Base-by-base conservation (phyloP, 2,329 filamentous ascomycete species). In the Apiospora marii region DNA sequence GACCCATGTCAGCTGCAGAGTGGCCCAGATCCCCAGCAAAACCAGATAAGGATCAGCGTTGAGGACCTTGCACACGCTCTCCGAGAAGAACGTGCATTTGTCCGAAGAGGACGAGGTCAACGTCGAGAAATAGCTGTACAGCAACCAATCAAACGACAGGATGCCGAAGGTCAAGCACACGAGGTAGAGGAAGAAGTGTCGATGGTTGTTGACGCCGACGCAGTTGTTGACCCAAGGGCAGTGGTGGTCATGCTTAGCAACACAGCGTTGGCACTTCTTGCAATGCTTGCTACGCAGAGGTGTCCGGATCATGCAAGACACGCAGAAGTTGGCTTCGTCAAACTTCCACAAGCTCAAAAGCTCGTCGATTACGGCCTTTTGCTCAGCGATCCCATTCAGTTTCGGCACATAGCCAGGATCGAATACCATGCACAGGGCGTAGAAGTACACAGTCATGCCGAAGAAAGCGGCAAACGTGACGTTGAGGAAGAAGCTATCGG, bases 191-290 rank as follows among this genome's bases (percentile, higher is more conserved):
- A 98, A 93, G 82, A 99, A 99, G 77, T 98, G 95, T 19, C 96
- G 92, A 79, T 98, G 93, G 81, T 98, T 99, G 85, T 98, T 98
- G 75, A 96, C 90, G 61, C 94, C 96, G 58, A 99, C 90, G 79
- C 96, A 99, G 83, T 98, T 98, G 84, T 97, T 93, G 34, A 98
- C 94, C 96, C 96, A 99, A 0, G 96, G 96, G 79, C 96, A 99
- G 81, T 99, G 96, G 80, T 99, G 96, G 80, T 99, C 96, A 84
- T 98, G 94, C 83, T 97, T 97, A 71, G 96, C 95, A 71, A 99
- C 94, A 81, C 96, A 99, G 75, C 96, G 93, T 78, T 93, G 91
- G 81, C 96, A 99, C 74, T 94, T 89, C 80, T 92, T 93, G 85
- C 96, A 99, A 84, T 99, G 96, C 86, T 98, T 99, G 85, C 95